Base-by-base conservation (phyloP, 371 early-diverging fungal genomes). In the Rhizomucor miehei region DNA sequence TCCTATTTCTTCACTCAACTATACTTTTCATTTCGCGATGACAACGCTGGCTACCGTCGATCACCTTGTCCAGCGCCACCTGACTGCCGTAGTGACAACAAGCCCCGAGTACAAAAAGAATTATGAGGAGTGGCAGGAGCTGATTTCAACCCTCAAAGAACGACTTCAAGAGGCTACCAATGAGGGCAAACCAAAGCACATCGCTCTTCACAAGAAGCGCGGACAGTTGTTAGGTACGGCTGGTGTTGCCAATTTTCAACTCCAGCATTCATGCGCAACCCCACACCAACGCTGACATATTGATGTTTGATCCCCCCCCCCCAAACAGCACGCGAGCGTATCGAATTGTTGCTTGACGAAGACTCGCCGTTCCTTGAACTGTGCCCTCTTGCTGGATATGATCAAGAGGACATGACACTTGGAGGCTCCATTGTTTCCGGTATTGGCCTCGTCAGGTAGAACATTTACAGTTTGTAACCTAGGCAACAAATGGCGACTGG, bases 291-390 rank as follows among this genome's bases (percentile, higher is more conserved):
- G 45, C 48, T 16, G 48, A 29, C 48, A 29, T 38, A 10, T 48
- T 56, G 8, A 14, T 48, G 6, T 40, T 44, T 41, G 20, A 14
- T 56, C 36, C 24, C 19, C 17, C 9, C 43, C 44, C 44, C 23
- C 45, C 34, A 48, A 56, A 25, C 51, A 84, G 86, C 86, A 14
- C 79, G 86, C 37, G 85, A 87, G 44, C 81, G 89, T 39, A 57
- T 89, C 11, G 82, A 87, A n/a, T 61, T 88, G 6, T 43, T 88
- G 3, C 68, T 89, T 8, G 89, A 89, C 57, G 82, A 82, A 48
- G 88, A 86, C 52, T 82, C 85, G 3, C 89, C 89, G n/a, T 88
- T 86, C 54, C 66, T 89, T 39, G 89, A 89, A 58, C 65, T 89
- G 41, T 80, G 85, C 44, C 78, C 86, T 6, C 66, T 89, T 16